phyloP scores from a whole-genome alignment of 768 basidiomycete genomes.

The Rhodotorula diobovata region DNA sequence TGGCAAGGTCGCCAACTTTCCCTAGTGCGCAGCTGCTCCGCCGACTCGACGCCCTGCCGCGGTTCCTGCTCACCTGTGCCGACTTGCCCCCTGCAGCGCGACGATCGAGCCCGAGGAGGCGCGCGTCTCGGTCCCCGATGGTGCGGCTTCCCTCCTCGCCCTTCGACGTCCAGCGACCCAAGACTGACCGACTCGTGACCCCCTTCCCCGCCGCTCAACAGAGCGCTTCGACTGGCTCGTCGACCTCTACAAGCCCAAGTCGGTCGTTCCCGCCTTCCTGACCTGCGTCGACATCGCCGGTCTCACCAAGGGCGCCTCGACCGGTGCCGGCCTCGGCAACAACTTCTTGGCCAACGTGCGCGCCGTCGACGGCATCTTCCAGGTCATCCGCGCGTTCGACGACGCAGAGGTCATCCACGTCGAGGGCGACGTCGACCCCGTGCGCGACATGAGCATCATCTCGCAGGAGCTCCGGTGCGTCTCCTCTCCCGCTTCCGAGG shows the following conservation, averaged over 20 bases:
- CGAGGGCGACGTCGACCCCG: conserved; percentile 92
- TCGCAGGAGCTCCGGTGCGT: conserved; percentile 70
- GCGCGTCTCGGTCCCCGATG: conserved; percentile 89
- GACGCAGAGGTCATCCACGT: conserved; percentile 99
- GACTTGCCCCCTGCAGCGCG: conserved; percentile 18
- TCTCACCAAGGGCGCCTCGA: conserved; percentile 94
- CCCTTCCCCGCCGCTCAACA: not conserved
- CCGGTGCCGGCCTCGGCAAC: conserved; percentile 95
- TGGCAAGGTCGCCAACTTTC: conserved; percentile 71
- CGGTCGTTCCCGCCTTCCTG: conserved; percentile 83
- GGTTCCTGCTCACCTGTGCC: not conserved
- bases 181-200: not conserved
- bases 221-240: conserved; percentile 90
- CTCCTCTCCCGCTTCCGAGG: not conserved
- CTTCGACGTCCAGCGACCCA: too few relatives aligned
- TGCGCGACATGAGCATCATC: conserved; percentile 97
- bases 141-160: not conserved
- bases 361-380: conserved; percentile 98
- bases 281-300: conserved; percentile 99
- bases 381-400: conserved; percentile 86
- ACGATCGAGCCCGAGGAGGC: conserved; percentile 47
- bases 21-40: conserved; percentile 65
- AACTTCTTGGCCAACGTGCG: conserved; percentile 96
- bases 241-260: conserved; percentile 80
- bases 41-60: not conserved